Evolutionary conservation across 2,329 filamentous ascomycete genomes (phyloP).

Genomic region (Aspergillus oerlinghausenensis): DNA sequence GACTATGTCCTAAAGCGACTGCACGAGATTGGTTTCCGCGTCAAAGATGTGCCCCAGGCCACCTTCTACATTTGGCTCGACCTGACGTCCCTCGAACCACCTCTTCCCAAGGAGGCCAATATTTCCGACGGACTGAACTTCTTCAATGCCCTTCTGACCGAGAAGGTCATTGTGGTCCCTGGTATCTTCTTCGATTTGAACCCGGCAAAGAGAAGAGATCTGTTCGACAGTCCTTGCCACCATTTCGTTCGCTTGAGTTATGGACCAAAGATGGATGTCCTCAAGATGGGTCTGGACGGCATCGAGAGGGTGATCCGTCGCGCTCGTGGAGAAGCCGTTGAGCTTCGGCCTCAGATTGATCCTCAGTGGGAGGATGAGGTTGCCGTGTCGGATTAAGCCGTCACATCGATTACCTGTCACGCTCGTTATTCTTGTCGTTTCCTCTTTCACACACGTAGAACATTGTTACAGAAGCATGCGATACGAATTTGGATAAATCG

Average conservation of each 20-base stretch:
- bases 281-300: constrained; percentile 75
- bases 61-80: constrained; percentile 91
- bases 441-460: neutral
- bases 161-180: constrained; percentile 94
- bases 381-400: constrained; percentile 27
- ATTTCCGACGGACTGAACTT: constrained; percentile 95
- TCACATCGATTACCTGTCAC: neutral
- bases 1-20: constrained; percentile 83
- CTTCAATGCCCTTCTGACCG: constrained; percentile 87
- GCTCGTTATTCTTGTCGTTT: neutral
- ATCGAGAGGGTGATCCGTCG: constrained; percentile 72
- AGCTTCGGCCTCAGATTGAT: constrained; percentile 28
- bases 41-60: constrained; percentile 78
- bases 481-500: neutral
- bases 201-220: constrained; percentile 77
- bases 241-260: constrained; percentile 84
- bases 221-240: constrained; percentile 94
- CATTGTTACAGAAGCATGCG: neutral
- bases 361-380: constrained; percentile 33
- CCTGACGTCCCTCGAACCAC: constrained; percentile 44
- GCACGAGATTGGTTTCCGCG: constrained; percentile 78
- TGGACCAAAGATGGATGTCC: constrained; percentile 72
- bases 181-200: constrained; percentile 98
- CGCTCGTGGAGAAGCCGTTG: constrained; percentile 30
- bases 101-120: constrained; percentile 56